phyloP scores from a whole-genome alignment of 2,329 filamentous ascomycete species.

The Pleochaeta shiraiana region DNA sequence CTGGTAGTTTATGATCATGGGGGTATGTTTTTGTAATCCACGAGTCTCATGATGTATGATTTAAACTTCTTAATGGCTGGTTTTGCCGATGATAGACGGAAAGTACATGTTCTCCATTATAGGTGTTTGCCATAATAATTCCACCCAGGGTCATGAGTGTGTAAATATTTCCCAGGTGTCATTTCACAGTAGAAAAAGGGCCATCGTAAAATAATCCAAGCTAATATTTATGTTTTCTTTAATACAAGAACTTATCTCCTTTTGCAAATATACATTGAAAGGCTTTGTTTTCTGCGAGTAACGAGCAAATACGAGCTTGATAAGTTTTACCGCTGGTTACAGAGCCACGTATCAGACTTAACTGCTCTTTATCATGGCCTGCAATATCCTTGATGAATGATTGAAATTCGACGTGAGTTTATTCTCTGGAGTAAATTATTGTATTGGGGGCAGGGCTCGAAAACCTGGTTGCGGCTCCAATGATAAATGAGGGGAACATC shows the following conservation, averaged over 20 bases:
- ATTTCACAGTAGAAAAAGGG: neutral
- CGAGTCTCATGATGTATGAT: too few relatives aligned
- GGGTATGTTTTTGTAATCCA: too few relatives aligned
- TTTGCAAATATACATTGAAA: neutral
- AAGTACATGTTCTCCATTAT: neutral
- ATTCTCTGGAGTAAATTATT: neutral
- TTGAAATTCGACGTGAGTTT: neutral
- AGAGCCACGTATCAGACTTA: neutral
- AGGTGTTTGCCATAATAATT: neutral
- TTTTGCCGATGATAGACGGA: neutral
- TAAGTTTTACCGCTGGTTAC: neutral
- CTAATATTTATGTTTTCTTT: neutral
- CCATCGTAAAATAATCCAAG: conserved; percentile 1
- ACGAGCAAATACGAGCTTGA: neutral
- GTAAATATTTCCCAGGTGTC: neutral
- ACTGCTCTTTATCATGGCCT: neutral
- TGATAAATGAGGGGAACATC: neutral
- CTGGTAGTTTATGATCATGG: too few relatives aligned
- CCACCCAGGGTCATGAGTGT: neutral
- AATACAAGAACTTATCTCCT: neutral
- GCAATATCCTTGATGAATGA: neutral
- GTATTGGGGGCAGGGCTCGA: neutral
- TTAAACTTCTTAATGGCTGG: neutral
- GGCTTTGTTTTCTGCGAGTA: neutral
- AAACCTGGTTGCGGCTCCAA: neutral